Evolutionary conservation across 225 moss, liverwort and hornwort species (phyloP).

Genomic region (Marchantia polymorpha): DNA sequence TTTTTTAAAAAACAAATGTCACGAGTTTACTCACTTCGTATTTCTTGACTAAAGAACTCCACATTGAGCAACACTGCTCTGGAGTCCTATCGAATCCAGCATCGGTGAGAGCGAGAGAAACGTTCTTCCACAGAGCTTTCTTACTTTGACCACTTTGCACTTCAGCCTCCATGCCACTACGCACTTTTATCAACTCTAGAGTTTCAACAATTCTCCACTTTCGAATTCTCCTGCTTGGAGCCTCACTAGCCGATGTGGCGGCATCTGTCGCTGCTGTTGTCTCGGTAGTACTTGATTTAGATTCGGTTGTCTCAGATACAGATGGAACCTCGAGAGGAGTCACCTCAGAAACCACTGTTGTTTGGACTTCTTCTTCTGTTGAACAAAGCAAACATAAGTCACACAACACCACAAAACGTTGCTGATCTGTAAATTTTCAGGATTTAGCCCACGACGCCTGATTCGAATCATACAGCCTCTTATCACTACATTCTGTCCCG

Average conservation of each 20-base stretch:
- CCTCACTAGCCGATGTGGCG: constrained; percentile 1
- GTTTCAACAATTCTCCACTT: constrained; percentile 67
- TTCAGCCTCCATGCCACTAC: constrained; percentile 50
- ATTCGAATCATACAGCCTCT: background rate
- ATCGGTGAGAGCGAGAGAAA: constrained; percentile 48
- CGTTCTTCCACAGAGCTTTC: constrained; percentile 71
- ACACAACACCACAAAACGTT: background rate
- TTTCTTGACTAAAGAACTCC: constrained; percentile 80
- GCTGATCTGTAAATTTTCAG: too few relatives aligned
- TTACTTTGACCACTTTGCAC: constrained; percentile 41
- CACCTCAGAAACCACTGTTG: background rate
- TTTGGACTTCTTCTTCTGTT: constrained; percentile 6
- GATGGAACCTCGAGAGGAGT: constrained; percentile 6
- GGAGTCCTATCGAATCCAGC: constrained; percentile 63
- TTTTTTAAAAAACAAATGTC: background rate
- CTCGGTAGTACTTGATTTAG: background rate
- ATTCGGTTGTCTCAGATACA: background rate
- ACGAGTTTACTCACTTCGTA: constrained; percentile 50
- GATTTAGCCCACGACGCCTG: background rate
- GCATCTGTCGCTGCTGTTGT: background rate
- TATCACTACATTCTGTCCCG: too few relatives aligned
- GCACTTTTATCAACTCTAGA: constrained; percentile 58
- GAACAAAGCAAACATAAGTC: background rate
- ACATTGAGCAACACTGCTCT: constrained; percentile 95
- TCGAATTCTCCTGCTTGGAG: constrained; percentile 23